A percentile compares a stretch with the other conserved stretches of the same genome.
These are phyloP conservation scores for Lenzites betulinus DNA, from an alignment of 768 basidiomycete genomes.

Conservation along the genomic window DNA sequence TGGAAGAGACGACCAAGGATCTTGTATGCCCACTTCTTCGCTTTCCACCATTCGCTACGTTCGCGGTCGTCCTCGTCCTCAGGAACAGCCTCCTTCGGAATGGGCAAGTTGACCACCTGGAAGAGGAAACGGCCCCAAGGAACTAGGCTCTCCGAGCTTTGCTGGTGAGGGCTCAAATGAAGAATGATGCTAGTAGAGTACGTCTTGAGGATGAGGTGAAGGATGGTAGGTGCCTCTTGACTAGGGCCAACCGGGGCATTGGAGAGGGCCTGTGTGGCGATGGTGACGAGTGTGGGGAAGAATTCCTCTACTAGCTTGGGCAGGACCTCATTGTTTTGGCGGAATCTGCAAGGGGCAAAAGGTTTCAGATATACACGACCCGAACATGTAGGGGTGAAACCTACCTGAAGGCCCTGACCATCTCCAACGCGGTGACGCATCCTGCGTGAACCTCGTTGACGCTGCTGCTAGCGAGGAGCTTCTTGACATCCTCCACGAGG, in stretches of 20 bases:
- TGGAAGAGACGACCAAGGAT: slow-evolving; percentile 80
- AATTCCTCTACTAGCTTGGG: slow-evolving; percentile 59
- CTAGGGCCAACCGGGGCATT: slow-evolving; percentile 57
- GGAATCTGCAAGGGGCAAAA: slow-evolving; percentile 53
- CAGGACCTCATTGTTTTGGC: slow-evolving; percentile 60
- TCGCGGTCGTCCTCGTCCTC: slow-evolving; percentile 77
- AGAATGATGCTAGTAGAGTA: slow-evolving; percentile 84
- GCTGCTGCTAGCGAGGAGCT: slow-evolving; percentile 60
- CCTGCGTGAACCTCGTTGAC: slow-evolving; percentile 81
- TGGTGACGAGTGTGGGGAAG: slow-evolving; percentile 75
- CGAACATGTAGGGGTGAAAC: slow-evolving; percentile 22
- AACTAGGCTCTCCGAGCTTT: slow-evolving; percentile 70
- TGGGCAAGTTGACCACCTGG: slow-evolving; percentile 68
- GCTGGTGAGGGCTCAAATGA: slow-evolving; percentile 72
- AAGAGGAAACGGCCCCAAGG: slow-evolving; percentile 89
- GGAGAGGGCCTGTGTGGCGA: slow-evolving; percentile 69
- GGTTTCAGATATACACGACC: background rate
- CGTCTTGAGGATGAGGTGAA: slow-evolving; percentile 85
- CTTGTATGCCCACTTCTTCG: slow-evolving; percentile 93
- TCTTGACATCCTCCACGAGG: slow-evolving; percentile 67
- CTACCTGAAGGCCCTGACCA: slow-evolving; percentile 75
- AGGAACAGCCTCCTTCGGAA: slow-evolving; percentile 67
- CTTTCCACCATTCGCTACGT: slow-evolving; percentile 84
- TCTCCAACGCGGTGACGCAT: slow-evolving; percentile 75
- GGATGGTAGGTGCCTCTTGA: slow-evolving; percentile 78